Evolutionary conservation across 116 monocot genomes (phyloP), one percentile per base, ranked within the genome.

Genomic region (Iris pallida): DNA sequence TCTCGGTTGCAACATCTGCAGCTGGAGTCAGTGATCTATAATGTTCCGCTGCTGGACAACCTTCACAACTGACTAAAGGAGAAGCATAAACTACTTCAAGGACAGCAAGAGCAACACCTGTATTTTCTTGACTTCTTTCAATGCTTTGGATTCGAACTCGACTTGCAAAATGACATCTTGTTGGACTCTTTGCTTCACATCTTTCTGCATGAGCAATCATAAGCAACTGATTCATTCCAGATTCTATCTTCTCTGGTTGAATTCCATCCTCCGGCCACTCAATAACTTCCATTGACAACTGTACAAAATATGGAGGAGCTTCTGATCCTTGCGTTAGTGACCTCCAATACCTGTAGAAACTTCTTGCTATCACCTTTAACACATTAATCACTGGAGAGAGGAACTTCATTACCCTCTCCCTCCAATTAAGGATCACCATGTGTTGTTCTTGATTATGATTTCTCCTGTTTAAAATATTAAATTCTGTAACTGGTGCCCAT

Each of bases 211-310:
- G 92, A 64, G 71, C 78, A 45, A 72, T 52, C 15, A 11, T 59
- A 68, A 97, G 89, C 59, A 97, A 72, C 55, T 85, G 71, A 68
- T 97, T 97, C 47, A 97, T 83, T 71, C 55, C 70, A 43, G 92
- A 92, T 74, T 97, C 97, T 51, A 97, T 80, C 30, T 75, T 80
- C 72, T 92, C 90, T 52, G 97, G 97, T 53, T 97, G 97, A 72
- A 97, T 97, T n/a, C 97, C 97, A 78, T 97, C 90, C 8, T 83
- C 85, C 63, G 97, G 93, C 92, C 93, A 92, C 4, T 87, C 72
- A 41, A 72, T 72, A 71, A 97, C 88, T 60, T 87, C 80, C 87
- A 97, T 85, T 51, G 93, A 90, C 57, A 97, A 57, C 69, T 97
- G 93, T 20, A 97, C 85, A 83, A 92, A 88, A 73, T 92, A 90